Evolutionary conservation across 441 rosid species (phyloP), one percentile per base, ranked within the genome.

Genomic region (Erodium trifolium): DNA sequence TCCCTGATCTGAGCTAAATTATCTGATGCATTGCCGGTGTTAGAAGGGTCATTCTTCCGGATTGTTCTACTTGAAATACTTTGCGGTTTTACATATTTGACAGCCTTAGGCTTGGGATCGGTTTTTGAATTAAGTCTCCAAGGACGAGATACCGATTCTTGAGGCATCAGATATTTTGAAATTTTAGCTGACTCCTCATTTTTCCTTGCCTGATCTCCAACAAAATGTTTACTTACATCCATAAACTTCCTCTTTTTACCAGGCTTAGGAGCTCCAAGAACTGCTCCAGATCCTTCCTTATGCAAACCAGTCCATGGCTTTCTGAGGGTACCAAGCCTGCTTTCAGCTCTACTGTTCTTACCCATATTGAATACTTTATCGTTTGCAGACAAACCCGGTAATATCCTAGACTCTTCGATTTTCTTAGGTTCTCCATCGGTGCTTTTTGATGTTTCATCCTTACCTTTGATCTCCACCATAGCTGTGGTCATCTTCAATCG

Each of bases 191-290:
- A 80, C 74, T 84, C 86, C 27, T 76, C 75, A 57, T 71, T 78
- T 79, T 79, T 81, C 62, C 73, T 74, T 74, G 80, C 80, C 49
- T 80, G 77, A 78, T 79, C 91, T 39, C 83, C 85, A 72, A 84
- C 84, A 70, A 87, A 90, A 75, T 90, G 98, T 78, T 88, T 90
- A 85, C 99, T 92, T 57, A 95, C 99, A 27, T 95, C 99, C 98
- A 95, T 95, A 77, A 92, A 90, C 80, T 95, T 95, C 79, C 90
- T 83, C 77, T 89, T 95, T 85, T 92, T 95, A 73, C 99, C 98
- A 75, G 98, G 99, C 79, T 89, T 92, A 57, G 99, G 99, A 75
- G 92, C 90, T 62, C 99, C 99, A 72, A 89, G 85, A 71, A 86
- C 67, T 70, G 84, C 91, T 78, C 85, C 80, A 13, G 97, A 80